Evolutionary conservation across 75 land plant species (phyloP), one percentile per base, ranked within the genome.

Genomic region (Pinus tabuliformis): DNA sequence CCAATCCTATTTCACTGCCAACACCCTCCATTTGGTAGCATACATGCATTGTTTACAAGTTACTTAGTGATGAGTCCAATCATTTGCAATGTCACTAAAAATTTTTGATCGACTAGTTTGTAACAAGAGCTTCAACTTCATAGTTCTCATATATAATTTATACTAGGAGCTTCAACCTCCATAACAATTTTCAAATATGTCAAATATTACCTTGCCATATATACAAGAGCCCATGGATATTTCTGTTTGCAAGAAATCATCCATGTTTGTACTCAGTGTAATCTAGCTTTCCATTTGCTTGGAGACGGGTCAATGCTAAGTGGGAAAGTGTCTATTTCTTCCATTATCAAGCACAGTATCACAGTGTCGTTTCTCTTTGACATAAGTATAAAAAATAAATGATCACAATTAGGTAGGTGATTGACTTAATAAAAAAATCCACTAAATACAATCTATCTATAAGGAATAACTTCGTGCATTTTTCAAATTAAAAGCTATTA

Each of bases 171-270:
- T 86, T 84, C 1, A 89, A 81, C 81, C 84, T 88, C 96, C 93
- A 93, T 75, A 93, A 87, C 3, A 93, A 88, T 1, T 91, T 91
- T 85, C 91, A 90, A 17, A 65, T 87, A 93, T 93, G 91, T 15
- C 26, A 80, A 0, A 86, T 78, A 36, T 87, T 77, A 61, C 59
- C 30, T 78, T 91, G n/a, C n/a, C n/a, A n/a, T n/a, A n/a, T n/a
- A n/a, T n/a, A n/a, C n/a, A 93, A 24, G 89, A 74, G 52, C 86
- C 83, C 18, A 9, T 52, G 26, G 52, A 83, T 87, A 90, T 63
- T 89, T 90, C 16, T 82, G 87, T 22, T 89, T 57, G 62, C 86
- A 87, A 17, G 92, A 87, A 13, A 89, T 83, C 73, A 89, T 79
- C 28, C 87, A 87, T 21, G 92, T 89, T 68, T 85, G 87, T 62